Percentiles rank a stretch among this genome's conserved stretches.
These are phyloP conservation scores for Cladobotryum protrusum DNA, from an alignment of 2,329 filamentous ascomycete species.

Conservation along the genomic window DNA sequence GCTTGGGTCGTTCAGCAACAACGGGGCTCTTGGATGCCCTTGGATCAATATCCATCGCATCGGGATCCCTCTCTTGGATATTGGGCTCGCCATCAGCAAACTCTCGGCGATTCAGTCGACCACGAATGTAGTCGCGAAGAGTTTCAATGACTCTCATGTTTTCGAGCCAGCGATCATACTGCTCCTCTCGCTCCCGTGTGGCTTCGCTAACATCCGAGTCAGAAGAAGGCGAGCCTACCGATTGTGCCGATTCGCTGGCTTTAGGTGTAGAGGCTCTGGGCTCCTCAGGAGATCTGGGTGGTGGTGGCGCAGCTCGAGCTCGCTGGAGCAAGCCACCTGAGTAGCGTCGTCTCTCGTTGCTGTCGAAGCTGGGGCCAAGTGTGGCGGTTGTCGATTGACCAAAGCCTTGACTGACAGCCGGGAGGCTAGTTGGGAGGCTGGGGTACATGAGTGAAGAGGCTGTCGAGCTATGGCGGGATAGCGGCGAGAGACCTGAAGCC, in stretches of 20 bases:
- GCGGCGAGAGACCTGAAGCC: constrained; percentile 63
- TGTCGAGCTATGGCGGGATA: constrained; percentile 54
- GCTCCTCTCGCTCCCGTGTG: constrained; percentile 52
- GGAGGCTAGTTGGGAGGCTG: constrained; percentile 49
- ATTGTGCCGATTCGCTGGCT: constrained; percentile 34
- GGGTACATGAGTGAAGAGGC: constrained; percentile 65
- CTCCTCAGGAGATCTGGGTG: constrained; percentile 27
- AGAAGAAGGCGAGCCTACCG: constrained; percentile 48
- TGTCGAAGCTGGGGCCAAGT: constrained; percentile 61
- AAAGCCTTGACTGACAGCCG: constrained; percentile 63
- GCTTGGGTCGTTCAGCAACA: constrained; percentile 19
- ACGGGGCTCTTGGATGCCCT: constrained; percentile 25
- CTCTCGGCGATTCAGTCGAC: constrained; percentile 51
- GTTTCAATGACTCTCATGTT: constrained; percentile 60
- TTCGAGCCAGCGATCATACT: constrained; percentile 59
- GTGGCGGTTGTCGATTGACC: constrained; percentile 64
- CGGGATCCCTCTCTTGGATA: constrained; percentile 15
- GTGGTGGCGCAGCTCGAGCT: constrained; percentile 40
- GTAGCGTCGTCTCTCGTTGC: constrained; percentile 57
- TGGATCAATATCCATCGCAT: constrained; percentile 33
- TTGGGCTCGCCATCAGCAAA: constrained; percentile 36
- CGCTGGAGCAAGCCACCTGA: constrained; percentile 62
- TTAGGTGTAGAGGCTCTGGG: constrained; percentile 39
- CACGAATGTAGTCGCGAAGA: constrained; percentile 51
- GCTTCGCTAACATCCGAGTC: constrained; percentile 48